Evolutionary conservation across 306 rosid species (phyloP).

Genomic region (Hippophae tibetana): DNA sequence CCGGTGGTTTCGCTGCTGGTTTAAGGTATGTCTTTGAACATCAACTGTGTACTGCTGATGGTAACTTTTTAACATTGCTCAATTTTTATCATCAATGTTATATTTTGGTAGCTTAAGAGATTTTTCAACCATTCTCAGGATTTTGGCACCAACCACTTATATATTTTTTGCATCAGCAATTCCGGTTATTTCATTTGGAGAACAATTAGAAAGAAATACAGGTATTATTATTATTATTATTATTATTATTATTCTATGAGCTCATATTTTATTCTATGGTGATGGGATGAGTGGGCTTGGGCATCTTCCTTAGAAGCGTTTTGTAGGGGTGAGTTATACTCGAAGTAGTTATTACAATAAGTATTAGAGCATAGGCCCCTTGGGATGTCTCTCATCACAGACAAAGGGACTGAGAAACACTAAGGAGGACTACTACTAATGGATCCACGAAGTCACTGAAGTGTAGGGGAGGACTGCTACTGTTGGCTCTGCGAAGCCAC

Average conservation of each 20-base stretch:
- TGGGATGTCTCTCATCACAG: no score
- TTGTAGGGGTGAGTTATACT: no score
- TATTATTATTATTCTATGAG: slow-evolving; percentile 3
- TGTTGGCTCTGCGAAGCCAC: no score
- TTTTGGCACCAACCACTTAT: slow-evolving; percentile 70
- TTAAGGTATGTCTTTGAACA: slow-evolving; percentile 34
- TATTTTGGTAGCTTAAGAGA: slow-evolving; percentile 5
- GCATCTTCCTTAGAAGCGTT: no score
- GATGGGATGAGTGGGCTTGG: background rate
- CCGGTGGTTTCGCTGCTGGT: slow-evolving; percentile 52
- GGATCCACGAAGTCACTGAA: no score
- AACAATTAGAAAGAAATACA: slow-evolving; percentile 66
- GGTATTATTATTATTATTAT: slow-evolving; percentile 16
- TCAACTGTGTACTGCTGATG: background rate
- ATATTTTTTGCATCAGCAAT: slow-evolving; percentile 78
- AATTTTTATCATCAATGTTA: slow-evolving; percentile 3
- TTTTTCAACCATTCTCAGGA: slow-evolving; percentile 31
- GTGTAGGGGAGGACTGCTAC: no score
- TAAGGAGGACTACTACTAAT: no score
- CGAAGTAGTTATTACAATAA: no score
- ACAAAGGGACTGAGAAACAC: no score
- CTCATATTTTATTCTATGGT: background rate
- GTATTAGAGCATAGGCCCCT: no score
- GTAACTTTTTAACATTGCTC: slow-evolving; percentile 5
- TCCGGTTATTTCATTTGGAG: slow-evolving; percentile 78